Evolutionary conservation across 371 early-diverging fungal genomes (phyloP), one percentile per base, ranked within the genome.

Genomic region (Thermomucor indicae-seudaticae): DNA sequence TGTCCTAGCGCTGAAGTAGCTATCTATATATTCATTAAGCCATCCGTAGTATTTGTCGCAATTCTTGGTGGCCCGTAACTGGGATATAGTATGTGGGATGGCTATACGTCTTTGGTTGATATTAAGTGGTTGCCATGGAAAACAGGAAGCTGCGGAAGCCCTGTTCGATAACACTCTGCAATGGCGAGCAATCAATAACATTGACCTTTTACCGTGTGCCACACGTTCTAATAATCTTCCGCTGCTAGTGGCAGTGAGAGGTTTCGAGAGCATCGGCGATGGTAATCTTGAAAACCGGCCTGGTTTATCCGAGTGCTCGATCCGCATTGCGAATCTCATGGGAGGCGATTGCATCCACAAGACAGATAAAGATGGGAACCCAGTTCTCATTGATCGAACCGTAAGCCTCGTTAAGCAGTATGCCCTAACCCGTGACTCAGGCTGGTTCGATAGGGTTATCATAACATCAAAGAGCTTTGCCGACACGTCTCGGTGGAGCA

Each of bases 311-410:
- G 84, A 84, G 19, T 71, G 74, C 42, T 76, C 79, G 19, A 63
- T 83, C 34, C 68, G 79, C 24, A 73, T 85, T 38, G 65, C 64
- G 40, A 74, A 64, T 43, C 81, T 71, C 56, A 76, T 85, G 58
- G 92, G 90, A 4, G 92, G 92, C 24, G 81, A 85, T 46, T 81
- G 83, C 66, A 84, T 84, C 45, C 92, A 92, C 72, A 90, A 90
- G 57, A 72, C 78, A 51, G 92, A 92, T 67, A 84, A 83, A 51
- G 79, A 81, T 24, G 92, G 91, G 11, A 71, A 78, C 46, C 90
- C 90, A 0, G 62, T 92, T 43, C 78, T 87, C 49, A 87, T 90
- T 47, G 92, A 92, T 67, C 78, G 89, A 16, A 75, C 85, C 34
- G 89, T 85, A 64, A 72, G 70, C 34, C 23, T 6, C 3, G 22